These are phyloP conservation scores for Paramecium sonneborni DNA, from an alignment of 73 alveolate species.

Conservation along the genomic window DNA sequence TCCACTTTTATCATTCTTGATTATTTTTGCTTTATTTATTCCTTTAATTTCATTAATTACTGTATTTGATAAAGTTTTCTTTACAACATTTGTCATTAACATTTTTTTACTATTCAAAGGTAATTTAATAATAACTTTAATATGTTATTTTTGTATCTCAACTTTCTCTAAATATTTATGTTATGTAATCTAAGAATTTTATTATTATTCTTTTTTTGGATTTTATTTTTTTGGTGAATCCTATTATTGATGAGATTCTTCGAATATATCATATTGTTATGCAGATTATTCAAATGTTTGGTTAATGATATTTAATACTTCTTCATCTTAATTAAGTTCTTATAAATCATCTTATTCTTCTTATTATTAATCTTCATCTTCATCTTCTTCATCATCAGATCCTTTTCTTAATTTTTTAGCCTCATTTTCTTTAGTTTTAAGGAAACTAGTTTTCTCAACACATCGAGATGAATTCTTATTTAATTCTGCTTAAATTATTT, in stretches of 20 bases:
- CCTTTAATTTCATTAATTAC: conserved; percentile 66
- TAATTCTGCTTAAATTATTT: not conserved
- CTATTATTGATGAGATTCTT: not conserved
- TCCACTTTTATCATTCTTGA: conserved; percentile 70
- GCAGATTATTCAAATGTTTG: conserved; percentile 36
- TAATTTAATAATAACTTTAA: conserved; percentile 12
- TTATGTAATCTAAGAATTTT: not conserved
- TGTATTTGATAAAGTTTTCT: conserved; percentile 62
- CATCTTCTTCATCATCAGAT: conserved; percentile 75
- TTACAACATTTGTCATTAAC: conserved; percentile 70
- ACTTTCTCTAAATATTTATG: not conserved
- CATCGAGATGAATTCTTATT: not conserved
- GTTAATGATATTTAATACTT: conserved; percentile 58
- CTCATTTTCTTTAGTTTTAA: conserved; percentile 76
- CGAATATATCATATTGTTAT: not conserved
- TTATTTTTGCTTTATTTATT: conserved; percentile 68
- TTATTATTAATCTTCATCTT: conserved; percentile 71
- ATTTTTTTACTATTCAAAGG: conserved; percentile 75
- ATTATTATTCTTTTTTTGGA: not conserved
- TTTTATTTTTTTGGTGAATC: conserved; percentile 15
- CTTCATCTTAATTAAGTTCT: conserved; percentile 63
- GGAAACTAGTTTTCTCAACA: not conserved
- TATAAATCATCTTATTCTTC: conserved; percentile 60
- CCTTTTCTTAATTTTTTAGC: conserved; percentile 74
- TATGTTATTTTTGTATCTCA: not conserved